A percentile compares a stretch with the other conserved stretches of the same genome.
phyloP scores from a whole-genome alignment of 495 filamentous ascomycete genomes.

The Neurospora sp. region DNA sequence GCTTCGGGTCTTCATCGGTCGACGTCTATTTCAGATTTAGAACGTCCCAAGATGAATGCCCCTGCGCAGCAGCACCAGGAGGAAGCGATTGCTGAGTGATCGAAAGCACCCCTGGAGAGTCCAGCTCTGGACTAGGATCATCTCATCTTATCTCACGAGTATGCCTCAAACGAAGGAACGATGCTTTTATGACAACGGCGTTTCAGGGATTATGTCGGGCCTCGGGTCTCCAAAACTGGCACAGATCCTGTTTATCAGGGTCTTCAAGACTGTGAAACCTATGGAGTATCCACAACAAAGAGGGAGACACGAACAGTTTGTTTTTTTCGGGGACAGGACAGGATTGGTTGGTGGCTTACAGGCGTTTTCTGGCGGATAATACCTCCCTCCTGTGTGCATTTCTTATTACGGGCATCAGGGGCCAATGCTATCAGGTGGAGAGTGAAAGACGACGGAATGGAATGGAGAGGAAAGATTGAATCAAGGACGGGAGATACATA shows the following conservation, averaged over 20 bases:
- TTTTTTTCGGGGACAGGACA: neutral
- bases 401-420: neutral
- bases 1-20: neutral
- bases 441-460: neutral
- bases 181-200: neutral
- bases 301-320: neutral
- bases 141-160: neutral
- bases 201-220: neutral
- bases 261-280: neutral
- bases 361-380: neutral
- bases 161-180: neutral
- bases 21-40: constrained; percentile 2
- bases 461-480: neutral
- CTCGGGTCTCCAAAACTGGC: neutral
- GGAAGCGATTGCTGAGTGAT: neutral
- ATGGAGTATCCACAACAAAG: neutral
- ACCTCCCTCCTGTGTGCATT: neutral
- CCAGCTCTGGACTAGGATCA: neutral
- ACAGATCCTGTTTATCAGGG: neutral
- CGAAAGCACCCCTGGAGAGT: neutral
- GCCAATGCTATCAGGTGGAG: neutral
- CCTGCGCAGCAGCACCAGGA: neutral
- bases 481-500: neutral
- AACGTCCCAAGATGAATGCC: neutral
- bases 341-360: neutral